A percentile compares a stretch with the other conserved stretches of the same genome.
Conservation (phyloP, 179 eudicot species). For the Nepenthes alata region DNA sequence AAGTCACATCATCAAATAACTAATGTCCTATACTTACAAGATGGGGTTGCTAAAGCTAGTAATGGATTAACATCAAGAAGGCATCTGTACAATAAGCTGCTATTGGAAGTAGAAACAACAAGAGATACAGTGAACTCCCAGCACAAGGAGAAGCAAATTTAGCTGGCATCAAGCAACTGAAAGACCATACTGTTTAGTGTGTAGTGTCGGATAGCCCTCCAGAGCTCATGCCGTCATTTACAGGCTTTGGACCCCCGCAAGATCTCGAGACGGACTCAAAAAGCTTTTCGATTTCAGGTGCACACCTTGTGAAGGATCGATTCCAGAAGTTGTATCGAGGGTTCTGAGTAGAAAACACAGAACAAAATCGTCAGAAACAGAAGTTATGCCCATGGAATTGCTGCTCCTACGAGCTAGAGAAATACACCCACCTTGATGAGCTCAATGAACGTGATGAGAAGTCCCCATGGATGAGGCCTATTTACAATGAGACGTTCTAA, state of each 20-base stretch:
- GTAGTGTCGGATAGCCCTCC: slow-evolving; percentile 56
- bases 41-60: too few species aligned
- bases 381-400: too few species aligned
- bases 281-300: slow-evolving; percentile 82
- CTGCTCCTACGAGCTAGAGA: neutral
- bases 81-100: too few species aligned
- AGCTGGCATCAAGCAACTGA: too few species aligned
- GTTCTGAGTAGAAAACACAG: slow-evolving; percentile 32
- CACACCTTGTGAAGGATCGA: slow-evolving; percentile 72
- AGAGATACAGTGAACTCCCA: too few species aligned
- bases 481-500: slow-evolving; percentile 88
- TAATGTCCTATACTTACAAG: too few species aligned
- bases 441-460: slow-evolving; percentile 82
- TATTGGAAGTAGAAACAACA: too few species aligned
- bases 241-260: slow-evolving; percentile 84
- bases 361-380: neutral
- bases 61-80: too few species aligned
- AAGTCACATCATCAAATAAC: too few species aligned
- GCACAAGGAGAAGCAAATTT: too few species aligned
- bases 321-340: slow-evolving; percentile 84
- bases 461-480: slow-evolving; percentile 98
- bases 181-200: slow-evolving; percentile 18
- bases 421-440: slow-evolving; percentile 59
- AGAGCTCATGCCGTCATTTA: slow-evolving; percentile 52
- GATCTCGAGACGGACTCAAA: slow-evolving; percentile 90